These are phyloP conservation scores for Musa schizocarpa DNA, from an alignment of 176 grass and related monocot genomes.

Conservation along the genomic window DNA sequence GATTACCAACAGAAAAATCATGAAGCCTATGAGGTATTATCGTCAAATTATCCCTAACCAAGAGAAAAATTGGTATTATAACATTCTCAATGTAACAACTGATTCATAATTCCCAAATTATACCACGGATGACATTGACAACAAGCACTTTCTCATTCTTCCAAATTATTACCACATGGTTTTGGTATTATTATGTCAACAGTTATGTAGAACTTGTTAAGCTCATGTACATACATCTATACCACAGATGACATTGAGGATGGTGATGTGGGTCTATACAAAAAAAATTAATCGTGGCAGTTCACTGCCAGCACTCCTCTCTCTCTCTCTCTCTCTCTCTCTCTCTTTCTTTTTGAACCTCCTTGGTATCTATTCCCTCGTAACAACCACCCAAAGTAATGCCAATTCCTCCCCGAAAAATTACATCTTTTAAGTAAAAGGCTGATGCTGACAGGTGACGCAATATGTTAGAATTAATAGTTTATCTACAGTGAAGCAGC, in stretches of 20 bases:
- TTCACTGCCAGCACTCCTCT: background rate
- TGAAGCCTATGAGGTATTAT: too few species aligned
- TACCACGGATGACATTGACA: too few species aligned
- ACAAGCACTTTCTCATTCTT: too few species aligned
- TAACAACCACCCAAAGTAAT: conserved; percentile 1
- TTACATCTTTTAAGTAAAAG: background rate
- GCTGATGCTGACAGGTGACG: conserved; percentile 7
- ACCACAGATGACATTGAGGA: background rate
- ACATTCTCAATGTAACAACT: too few species aligned
- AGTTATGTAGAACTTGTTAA: too few species aligned
- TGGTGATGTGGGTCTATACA: background rate
- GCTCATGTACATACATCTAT: too few species aligned
- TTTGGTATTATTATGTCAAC: too few species aligned
- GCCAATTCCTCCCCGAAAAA: background rate
- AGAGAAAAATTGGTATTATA: too few species aligned
- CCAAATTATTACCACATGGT: too few species aligned
- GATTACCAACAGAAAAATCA: too few species aligned
- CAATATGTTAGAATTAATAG: conserved; percentile 16
- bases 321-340: background rate
- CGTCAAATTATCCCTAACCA: too few species aligned
- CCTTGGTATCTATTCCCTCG: background rate
- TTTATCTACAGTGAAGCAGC: conserved; percentile 11
- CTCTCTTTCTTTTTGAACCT: background rate
- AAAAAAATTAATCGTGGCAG: background rate
- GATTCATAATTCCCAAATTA: too few species aligned